phyloP scores from a whole-genome alignment of 345 rosid genomes.

The Murraya paniculata region DNA sequence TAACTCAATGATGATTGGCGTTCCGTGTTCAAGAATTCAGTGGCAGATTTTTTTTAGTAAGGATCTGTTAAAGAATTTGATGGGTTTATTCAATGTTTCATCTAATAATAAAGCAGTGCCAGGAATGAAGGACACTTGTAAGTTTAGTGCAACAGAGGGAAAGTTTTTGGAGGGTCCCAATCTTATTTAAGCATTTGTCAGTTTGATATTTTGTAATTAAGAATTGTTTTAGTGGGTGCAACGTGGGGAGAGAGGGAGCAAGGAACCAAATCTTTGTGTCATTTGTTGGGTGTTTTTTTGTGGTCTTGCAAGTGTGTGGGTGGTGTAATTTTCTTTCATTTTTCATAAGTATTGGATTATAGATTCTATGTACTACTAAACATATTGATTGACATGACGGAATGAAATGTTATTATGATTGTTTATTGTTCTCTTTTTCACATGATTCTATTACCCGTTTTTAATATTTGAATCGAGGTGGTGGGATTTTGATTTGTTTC shows the following conservation, averaged over 20 bases:
- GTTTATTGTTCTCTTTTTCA: background rate
- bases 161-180: background rate
- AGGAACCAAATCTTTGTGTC: background rate
- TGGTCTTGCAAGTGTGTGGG: background rate
- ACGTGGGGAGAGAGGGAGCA: background rate
- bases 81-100: no score
- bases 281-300: background rate
- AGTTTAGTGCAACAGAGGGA: background rate
- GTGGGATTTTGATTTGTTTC: background rate
- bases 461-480: background rate
- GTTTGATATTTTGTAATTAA: no score
- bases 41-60: background rate
- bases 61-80: background rate
- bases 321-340: no score
- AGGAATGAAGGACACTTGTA: background rate
- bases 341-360: background rate
- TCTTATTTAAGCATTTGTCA: background rate
- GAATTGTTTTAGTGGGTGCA: background rate
- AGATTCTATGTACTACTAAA: background rate
- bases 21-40: background rate
- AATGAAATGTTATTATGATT: background rate
- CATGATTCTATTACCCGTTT: background rate
- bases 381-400: background rate
- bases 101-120: background rate
- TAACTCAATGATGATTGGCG: background rate